Evolutionary conservation across 2,329 filamentous ascomycete species (phyloP).

Genomic region (Coniochaeta sp.): DNA sequence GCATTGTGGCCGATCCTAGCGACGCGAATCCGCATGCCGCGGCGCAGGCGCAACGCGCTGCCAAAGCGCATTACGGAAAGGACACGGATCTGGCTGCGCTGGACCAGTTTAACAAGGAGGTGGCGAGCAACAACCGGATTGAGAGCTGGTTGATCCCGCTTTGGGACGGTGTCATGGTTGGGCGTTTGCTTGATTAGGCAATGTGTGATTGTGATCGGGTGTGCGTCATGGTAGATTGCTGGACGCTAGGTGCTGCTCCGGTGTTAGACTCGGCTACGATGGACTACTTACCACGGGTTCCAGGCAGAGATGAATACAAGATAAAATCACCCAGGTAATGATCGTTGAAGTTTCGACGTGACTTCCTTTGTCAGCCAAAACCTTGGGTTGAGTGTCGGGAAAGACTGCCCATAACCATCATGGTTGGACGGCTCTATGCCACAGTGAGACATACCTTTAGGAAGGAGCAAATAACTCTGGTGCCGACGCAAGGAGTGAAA

Average conservation of each 20-base stretch:
- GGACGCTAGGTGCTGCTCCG: neutral
- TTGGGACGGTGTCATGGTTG: conserved; percentile 28
- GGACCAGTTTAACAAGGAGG: conserved; percentile 24
- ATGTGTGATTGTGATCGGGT: neutral
- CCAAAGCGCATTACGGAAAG: conserved; percentile 2
- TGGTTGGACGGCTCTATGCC: no score
- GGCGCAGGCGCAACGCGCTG: conserved; percentile 4
- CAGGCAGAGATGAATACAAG: no score
- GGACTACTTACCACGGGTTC: no score
- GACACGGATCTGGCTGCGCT: conserved; percentile 14
- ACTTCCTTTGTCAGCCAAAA: no score
- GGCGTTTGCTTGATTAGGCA: conserved; percentile 16
- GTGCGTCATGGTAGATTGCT: neutral
- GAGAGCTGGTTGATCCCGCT: conserved; percentile 28
- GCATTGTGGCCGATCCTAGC: conserved; percentile 34
- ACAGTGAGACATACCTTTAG: no score
- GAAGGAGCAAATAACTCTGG: no score
- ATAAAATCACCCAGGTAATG: no score
- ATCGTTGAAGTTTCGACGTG: no score
- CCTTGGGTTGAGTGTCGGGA: no score
- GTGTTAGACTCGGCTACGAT: neutral
- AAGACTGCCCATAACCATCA: no score
- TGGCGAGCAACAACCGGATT: conserved; percentile 20
- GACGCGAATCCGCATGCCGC: conserved; percentile 19
- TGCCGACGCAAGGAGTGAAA: no score